These are phyloP conservation scores for Wallacemonas sp. DNA, from an alignment of 208 protist genomes.

Conservation along the genomic window DNA sequence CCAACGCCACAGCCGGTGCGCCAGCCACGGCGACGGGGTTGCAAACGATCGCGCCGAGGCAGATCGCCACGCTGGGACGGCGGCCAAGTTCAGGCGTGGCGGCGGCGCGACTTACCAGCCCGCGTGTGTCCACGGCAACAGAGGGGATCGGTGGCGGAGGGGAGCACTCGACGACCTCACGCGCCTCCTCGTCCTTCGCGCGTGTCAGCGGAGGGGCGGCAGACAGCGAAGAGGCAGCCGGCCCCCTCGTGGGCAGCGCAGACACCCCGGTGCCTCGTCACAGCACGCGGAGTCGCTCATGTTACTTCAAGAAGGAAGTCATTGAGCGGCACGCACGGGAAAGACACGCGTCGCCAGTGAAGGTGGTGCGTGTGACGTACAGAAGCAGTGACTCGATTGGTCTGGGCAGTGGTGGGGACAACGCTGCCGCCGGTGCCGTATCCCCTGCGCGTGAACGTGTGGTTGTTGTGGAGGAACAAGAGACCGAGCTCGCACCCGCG, in stretches of 20 bases:
- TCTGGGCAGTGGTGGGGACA: not conserved
- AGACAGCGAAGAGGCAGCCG: too few relatives aligned
- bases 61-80: not conserved
- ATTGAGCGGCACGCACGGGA: not conserved
- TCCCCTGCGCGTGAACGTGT: not conserved
- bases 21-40: not conserved
- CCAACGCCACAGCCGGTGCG: not conserved
- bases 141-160: not conserved
- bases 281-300: not conserved
- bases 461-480: slow-evolving; percentile 4
- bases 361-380: slow-evolving; percentile 6
- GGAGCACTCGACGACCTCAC: not conserved
- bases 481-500: not conserved
- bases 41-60: slow-evolving; percentile 1
- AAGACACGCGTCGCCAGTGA: not conserved
- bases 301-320: slow-evolving; percentile 3
- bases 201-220: not conserved
- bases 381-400: not conserved
- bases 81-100: not conserved
- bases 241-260: too few relatives aligned
- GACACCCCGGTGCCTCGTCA: too few relatives aligned
- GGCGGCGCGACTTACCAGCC: not conserved
- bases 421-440: not conserved
- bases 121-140: not conserved
- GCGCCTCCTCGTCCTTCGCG: not conserved